Conservation (phyloP, 805 yeast species). For the Cyberlindnera sargentensis region DNA sequence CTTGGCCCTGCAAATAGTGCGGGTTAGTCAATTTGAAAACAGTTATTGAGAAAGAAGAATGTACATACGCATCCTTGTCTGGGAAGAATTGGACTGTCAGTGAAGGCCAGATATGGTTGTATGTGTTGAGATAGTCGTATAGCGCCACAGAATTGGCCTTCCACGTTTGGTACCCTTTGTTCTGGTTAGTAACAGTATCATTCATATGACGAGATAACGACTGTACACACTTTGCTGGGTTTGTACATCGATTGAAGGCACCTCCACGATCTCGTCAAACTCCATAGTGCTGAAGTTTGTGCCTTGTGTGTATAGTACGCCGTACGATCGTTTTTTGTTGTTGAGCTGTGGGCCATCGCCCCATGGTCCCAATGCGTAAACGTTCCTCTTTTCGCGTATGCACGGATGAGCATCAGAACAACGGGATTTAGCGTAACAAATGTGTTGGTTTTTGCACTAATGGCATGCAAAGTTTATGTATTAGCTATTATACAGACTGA, state of each 20-base stretch:
- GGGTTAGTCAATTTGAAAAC: neutral
- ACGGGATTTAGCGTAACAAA: no score
- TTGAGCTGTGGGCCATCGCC: no score
- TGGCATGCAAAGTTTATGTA: no score
- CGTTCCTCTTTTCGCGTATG: no score
- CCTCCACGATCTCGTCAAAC: neutral
- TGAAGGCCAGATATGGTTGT: constrained; percentile 64
- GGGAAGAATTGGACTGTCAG: constrained; percentile 66
- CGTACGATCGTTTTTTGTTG: no score
- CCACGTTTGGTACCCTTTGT: constrained; percentile 37
- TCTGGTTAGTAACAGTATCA: neutral
- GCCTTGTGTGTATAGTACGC: neutral
- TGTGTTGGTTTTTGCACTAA: no score
- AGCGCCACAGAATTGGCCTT: constrained; percentile 73
- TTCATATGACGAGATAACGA: no score
- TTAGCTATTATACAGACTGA: no score
- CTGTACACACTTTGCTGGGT: no score
- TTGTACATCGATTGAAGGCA: no score
- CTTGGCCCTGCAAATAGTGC: constrained; percentile 14
- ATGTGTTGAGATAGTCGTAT: constrained; percentile 67
- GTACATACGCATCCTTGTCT: constrained; percentile 21
- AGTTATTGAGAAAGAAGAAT: neutral
- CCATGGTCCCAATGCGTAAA: no score
- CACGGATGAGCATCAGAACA: no score
- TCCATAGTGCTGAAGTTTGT: neutral